Base-by-base conservation (phyloP, 495 filamentous ascomycete genomes). In the Annulohypoxylon stygium region DNA sequence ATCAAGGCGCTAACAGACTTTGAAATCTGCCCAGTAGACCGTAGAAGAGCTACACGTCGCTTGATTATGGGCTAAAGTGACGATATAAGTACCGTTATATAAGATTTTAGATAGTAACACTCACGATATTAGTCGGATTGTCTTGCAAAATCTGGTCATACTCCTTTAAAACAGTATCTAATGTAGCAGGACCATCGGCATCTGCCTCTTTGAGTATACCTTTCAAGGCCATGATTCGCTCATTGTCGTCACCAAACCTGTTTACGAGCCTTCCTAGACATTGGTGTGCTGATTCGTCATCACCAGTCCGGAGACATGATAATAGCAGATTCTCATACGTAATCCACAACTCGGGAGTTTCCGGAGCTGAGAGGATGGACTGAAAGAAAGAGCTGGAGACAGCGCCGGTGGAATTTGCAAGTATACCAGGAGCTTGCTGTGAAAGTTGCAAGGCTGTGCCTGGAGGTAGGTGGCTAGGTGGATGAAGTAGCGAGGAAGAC, bases 141-240 rank as follows among this genome's bases (percentile, higher is more conserved):
- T 91, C 88, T 10, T 83, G 83, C 54, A 99, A 81, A 23, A 92
- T 87, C 36, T 87, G 84, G 23, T 98, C 89, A 78, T 99, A 98
- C 70, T 91, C 86, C 65, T 88, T 86, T 67, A 97, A 78, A 47
- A 96, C 86, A 20, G 82, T 82, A 65, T 93, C 88, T 39, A 97
- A 82, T 26, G 85, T 89, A 18, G 83, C 77, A 33, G 86, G 75
- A 76, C 90, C 86, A 59, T 86, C 83, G 9, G 95, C 94, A 45
- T 87, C 88, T 9, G 96, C 95, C 80, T 99, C 96, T 70, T 94
- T 88, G 76, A 95, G 91, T 53, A 99, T 78, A 18, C 97, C 97
- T 41, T 85, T 84, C 57, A 99, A 80, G 1, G 91, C 94, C 87
- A 93, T 90, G 20, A 98, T 84, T 58, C 92, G 90, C 77, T 97